These are phyloP conservation scores for Lavandula angustifolia DNA, from an alignment of 257 asterid species.

Conservation along the genomic window DNA sequence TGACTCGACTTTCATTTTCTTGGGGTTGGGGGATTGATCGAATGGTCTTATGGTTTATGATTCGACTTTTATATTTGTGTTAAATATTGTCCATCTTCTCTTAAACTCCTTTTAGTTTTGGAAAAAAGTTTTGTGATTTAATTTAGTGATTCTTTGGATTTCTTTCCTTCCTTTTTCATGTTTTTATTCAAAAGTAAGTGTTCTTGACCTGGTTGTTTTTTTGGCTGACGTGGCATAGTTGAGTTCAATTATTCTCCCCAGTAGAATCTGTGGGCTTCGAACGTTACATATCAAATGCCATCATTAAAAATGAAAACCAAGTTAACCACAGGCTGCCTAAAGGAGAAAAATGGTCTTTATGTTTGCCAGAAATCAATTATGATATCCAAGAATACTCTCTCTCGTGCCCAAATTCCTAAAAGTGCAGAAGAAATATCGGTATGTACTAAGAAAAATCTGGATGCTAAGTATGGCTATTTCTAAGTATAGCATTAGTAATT, in stretches of 20 bases:
- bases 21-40: slow-evolving; percentile 25
- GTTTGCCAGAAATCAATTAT: slow-evolving; percentile 68
- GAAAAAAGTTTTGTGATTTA: neutral
- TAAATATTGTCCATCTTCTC: neutral
- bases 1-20: slow-evolving; percentile 40
- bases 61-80: neutral
- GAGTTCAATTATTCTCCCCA: neutral
- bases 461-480: slow-evolving; percentile 47
- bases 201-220: neutral
- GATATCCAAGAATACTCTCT: slow-evolving; percentile 74
- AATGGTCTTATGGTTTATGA: slow-evolving; percentile 10
- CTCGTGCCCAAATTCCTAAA: slow-evolving; percentile 50
- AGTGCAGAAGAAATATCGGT: slow-evolving; percentile 42
- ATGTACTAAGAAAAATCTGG: slow-evolving; percentile 43
- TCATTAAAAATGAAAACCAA: slow-evolving; percentile 81
- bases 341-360: slow-evolving; percentile 69
- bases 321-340: slow-evolving; percentile 51
- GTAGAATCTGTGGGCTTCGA: no score
- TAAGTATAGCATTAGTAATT: no score
- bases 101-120: neutral
- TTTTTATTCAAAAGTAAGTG: neutral
- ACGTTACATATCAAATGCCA: slow-evolving; percentile 74
- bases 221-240: slow-evolving; percentile 1
- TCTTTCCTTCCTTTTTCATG: neutral
- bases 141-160: neutral